Percentiles rank a stretch among this genome's conserved stretches.
These are phyloP conservation scores for Aspergillus homomorphus DNA, from an alignment of 495 filamentous ascomycete genomes.

Conservation along the genomic window DNA sequence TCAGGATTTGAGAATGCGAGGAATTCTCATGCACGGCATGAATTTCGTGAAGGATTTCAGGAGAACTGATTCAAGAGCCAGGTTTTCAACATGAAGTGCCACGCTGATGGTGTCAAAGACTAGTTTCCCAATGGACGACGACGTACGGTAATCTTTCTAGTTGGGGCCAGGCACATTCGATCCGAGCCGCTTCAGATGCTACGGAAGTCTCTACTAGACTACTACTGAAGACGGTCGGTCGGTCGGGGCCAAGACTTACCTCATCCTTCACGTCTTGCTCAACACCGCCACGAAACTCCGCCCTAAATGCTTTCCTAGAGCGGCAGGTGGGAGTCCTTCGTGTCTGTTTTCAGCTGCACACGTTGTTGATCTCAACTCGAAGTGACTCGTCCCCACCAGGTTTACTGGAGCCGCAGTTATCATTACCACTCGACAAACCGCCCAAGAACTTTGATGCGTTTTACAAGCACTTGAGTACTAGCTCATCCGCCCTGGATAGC, in stretches of 20 bases:
- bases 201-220: background rate
- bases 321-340: background rate
- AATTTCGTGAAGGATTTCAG: background rate
- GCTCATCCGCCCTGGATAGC: background rate
- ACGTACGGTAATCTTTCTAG: background rate
- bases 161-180: background rate
- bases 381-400: background rate
- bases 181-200: background rate
- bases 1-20: background rate
- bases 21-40: background rate
- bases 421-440: too few relatives aligned
- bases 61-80: background rate
- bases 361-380: background rate
- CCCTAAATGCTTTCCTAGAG: background rate
- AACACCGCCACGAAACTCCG: slow-evolving; percentile 1
- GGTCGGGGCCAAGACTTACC: background rate
- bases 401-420: slow-evolving; percentile 5
- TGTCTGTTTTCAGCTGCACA: slow-evolving; percentile 1
- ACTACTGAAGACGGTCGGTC: background rate
- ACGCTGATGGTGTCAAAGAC: slow-evolving; percentile 1
- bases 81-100: background rate
- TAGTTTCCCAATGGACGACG: background rate
- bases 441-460: background rate
- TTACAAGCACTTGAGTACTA: too few relatives aligned
- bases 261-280: background rate